Percentiles rank a stretch among this genome's conserved stretches.
Evolutionary conservation across 345 rosid genomes (phyloP).

Genomic region (Corymbia maculata): DNA sequence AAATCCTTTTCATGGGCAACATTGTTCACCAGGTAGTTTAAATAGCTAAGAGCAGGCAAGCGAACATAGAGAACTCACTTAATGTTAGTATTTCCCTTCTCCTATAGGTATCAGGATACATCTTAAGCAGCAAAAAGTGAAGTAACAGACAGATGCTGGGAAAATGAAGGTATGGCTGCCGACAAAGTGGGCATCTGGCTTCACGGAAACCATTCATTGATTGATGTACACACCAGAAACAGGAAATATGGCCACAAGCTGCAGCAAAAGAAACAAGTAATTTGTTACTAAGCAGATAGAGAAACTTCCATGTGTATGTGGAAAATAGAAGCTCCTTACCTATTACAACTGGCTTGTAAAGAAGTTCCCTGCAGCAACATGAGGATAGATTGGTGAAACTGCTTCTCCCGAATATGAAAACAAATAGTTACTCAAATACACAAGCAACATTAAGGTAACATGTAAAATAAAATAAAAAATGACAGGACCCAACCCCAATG

Average conservation of each 20-base stretch:
- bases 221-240: conserved; percentile 84
- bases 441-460: not conserved
- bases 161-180: conserved; percentile 55
- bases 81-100: conserved; percentile 40
- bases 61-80: conserved; percentile 21
- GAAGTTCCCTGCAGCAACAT: conserved; percentile 62
- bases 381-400: not conserved
- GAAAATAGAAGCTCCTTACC: conserved; percentile 31
- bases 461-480: not conserved
- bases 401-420: not conserved
- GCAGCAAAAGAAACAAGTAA: conserved; percentile 1
- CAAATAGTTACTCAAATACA: not conserved
- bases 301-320: not conserved
- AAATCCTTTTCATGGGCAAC: not conserved
- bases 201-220: conserved; percentile 31
- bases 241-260: conserved; percentile 89
- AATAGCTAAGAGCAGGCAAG: not conserved
- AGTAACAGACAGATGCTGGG: conserved; percentile 54
- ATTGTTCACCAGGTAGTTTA: not conserved
- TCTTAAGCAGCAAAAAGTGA: conserved; percentile 53
- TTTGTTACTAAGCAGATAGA: not conserved
- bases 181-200: conserved; percentile 71
- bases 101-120: conserved; percentile 51
- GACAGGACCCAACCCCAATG: not conserved
- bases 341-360: conserved; percentile 74